A percentile compares a stretch with the other conserved stretches of the same genome.
These are phyloP conservation scores for Candida montana DNA, from an alignment of 805 yeast species.

Conservation along the genomic window DNA sequence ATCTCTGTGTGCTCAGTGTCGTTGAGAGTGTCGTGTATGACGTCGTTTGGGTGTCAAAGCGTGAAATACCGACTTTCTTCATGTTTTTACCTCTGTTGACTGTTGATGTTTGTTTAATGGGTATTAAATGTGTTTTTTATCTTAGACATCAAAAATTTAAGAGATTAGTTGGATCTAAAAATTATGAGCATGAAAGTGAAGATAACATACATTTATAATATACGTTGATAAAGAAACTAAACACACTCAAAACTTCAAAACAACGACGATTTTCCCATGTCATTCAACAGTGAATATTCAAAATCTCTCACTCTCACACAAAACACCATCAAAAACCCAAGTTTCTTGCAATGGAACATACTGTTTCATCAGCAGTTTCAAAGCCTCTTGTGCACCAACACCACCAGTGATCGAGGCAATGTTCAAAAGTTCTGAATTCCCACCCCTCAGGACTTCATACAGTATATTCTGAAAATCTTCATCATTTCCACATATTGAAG, in stretches of 20 bases:
- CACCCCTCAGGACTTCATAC: slow-evolving; percentile 35
- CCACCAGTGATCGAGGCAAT: slow-evolving; percentile 76
- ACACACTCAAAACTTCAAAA: not conserved
- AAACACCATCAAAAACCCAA: slow-evolving; percentile 67
- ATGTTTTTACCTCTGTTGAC: not conserved
- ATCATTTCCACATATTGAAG: slow-evolving; percentile 5
- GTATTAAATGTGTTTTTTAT: too few species aligned
- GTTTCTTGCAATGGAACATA: slow-evolving; percentile 73
- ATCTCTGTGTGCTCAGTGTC: slow-evolving; percentile 2
- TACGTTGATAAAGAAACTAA: too few species aligned
- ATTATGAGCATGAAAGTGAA: too few species aligned
- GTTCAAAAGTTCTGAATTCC: slow-evolving; percentile 48
- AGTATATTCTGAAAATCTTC: slow-evolving; percentile 36
- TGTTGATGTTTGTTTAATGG: too few species aligned
- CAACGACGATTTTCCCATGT: too few species aligned
- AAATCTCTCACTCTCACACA: slow-evolving; percentile 37
- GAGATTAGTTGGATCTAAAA: too few species aligned
- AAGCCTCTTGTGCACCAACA: slow-evolving; percentile 75
- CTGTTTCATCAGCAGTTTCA: slow-evolving; percentile 73
- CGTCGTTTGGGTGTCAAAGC: slow-evolving; percentile 6
- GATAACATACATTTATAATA: too few species aligned
- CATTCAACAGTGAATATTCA: slow-evolving; percentile 3
- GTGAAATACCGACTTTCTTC: slow-evolving; percentile 8
- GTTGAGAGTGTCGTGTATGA: slow-evolving; percentile 7
- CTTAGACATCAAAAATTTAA: too few species aligned